Conservation (phyloP, 176 grass and related monocot species). For the Secale cereale region DNA sequence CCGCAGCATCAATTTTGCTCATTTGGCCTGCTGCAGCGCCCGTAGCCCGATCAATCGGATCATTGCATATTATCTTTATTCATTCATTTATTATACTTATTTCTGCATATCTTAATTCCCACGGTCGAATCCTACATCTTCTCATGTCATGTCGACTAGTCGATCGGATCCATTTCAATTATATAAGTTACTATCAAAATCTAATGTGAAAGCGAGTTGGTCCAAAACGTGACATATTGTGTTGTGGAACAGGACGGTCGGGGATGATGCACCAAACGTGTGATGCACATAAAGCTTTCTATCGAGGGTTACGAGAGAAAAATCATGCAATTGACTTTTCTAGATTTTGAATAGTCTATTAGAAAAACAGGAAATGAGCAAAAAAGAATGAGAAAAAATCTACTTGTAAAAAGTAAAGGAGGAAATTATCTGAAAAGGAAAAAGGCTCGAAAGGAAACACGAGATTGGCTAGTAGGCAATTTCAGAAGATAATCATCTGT, state of each 20-base stretch:
- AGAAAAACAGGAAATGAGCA: background rate
- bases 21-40: background rate
- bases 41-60: background rate
- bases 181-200: slow-evolving; percentile 16
- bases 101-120: background rate
- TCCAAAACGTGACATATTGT: background rate
- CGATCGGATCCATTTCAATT: background rate
- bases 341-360: too few relatives aligned
- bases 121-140: background rate
- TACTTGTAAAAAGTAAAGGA: background rate
- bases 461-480: background rate
- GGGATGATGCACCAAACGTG: background rate
- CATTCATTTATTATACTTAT: background rate
- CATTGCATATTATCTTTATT: background rate
- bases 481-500: too few relatives aligned
- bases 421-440: background rate
- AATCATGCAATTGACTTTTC: background rate
- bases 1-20: background rate
- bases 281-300: background rate
- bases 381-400: background rate
- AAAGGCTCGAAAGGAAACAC: background rate
- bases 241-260: background rate
- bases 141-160: background rate
- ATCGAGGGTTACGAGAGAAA: background rate
- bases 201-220: slow-evolving; percentile 1